Conservation (phyloP, 495 filamentous ascomycete species). For the Podospora didyma region DNA sequence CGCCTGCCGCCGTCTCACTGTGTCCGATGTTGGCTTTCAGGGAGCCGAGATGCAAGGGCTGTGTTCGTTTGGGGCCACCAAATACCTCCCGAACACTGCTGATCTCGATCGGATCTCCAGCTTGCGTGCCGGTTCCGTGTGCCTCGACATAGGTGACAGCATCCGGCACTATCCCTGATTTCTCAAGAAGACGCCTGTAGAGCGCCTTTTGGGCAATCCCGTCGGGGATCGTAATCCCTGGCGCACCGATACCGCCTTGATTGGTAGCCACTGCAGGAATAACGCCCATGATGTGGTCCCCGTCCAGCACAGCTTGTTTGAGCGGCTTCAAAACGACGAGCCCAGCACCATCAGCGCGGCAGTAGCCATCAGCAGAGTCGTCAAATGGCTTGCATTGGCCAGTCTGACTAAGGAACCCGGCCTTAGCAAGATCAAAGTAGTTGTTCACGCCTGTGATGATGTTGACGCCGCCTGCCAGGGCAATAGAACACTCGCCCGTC, state of each 20-base stretch:
- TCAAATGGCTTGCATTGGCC: slow-evolving; percentile 23
- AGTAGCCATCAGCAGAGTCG: slow-evolving; percentile 46
- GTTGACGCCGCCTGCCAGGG: slow-evolving; percentile 59
- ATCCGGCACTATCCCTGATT: slow-evolving; percentile 53
- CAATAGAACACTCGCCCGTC: slow-evolving; percentile 64
- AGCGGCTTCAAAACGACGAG: slow-evolving; percentile 48
- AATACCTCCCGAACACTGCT: slow-evolving; percentile 63
- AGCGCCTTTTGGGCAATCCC: slow-evolving; percentile 55
- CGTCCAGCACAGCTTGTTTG: slow-evolving; percentile 41
- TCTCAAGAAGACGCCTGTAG: slow-evolving; percentile 53
- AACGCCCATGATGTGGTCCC: slow-evolving; percentile 48
- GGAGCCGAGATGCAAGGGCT: slow-evolving; percentile 64
- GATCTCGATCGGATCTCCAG: slow-evolving; percentile 65
- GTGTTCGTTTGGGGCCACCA: slow-evolving; percentile 18
- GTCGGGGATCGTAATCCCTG: slow-evolving; percentile 63
- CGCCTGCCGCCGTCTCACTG: slow-evolving; percentile 68
- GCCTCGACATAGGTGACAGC: slow-evolving; percentile 67
- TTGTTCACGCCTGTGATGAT: slow-evolving; percentile 64
- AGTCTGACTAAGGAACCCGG: slow-evolving; percentile 33
- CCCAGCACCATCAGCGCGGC: slow-evolving; percentile 30
- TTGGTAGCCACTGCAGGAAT: slow-evolving; percentile 48
- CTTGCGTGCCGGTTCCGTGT: slow-evolving; percentile 72
- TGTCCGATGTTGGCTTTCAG: slow-evolving; percentile 77
- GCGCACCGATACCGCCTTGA: slow-evolving; percentile 54
- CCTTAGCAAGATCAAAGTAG: slow-evolving; percentile 50